Percentiles rank a stretch among this genome's conserved stretches.
Conservation (phyloP, 371 early-diverging fungal species). For the Mucor saturninus region DNA sequence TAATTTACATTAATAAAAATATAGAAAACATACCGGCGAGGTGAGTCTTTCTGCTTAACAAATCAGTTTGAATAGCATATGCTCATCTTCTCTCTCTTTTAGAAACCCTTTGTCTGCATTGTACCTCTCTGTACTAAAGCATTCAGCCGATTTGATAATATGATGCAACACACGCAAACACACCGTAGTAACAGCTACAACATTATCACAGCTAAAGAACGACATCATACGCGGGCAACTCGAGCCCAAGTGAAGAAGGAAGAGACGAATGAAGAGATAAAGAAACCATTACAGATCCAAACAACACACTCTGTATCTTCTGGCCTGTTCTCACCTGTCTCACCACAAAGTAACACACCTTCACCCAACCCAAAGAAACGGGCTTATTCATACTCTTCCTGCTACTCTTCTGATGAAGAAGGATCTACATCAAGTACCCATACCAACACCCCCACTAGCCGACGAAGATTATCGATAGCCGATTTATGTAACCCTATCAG, state of each 20-base stretch:
- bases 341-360: constrained; percentile 1
- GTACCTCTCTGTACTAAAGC: constrained; percentile 56
- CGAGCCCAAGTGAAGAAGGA: constrained; percentile 5
- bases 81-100: neutral
- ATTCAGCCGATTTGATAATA: constrained; percentile 67
- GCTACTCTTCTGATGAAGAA: constrained; percentile 10
- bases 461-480: constrained; percentile 37
- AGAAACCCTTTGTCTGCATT: constrained; percentile 64
- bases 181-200: constrained; percentile 36
- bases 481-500: constrained; percentile 23
- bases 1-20: neutral
- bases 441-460: neutral
- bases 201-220: neutral
- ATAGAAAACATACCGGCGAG: constrained; percentile 68
- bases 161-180: constrained; percentile 70
- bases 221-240: neutral
- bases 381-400: neutral
- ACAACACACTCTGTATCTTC: neutral
- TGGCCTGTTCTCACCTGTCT: constrained; percentile 11
- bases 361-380: constrained; percentile 2
- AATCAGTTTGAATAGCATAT: neutral
- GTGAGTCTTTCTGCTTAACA: constrained; percentile 17
- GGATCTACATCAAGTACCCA: constrained; percentile 1
- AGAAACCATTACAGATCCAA: constrained; percentile 1
- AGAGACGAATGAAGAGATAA: neutral